Conservation (phyloP, 23 red algal genomes). For the Gracilaria vermiculophylla region DNA sequence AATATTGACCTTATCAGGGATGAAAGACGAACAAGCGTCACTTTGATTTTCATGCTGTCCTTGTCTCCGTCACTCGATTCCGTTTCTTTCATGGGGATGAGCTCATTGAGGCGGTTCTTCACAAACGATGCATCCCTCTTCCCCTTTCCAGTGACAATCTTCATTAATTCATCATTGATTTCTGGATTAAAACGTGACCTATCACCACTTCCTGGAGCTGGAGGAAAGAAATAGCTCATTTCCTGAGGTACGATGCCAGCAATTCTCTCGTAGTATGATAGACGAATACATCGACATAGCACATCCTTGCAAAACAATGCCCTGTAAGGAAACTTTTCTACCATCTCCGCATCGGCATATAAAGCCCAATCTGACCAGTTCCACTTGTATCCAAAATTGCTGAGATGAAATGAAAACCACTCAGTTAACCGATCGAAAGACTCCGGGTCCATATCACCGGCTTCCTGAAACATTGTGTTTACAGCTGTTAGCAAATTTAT, state of each 20-base stretch:
- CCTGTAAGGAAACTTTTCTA: conserved; percentile 70
- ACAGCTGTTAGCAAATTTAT: conserved; percentile 84
- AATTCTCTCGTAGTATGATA: conserved; percentile 78
- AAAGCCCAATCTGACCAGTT: conserved; percentile 93
- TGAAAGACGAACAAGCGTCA: conserved; percentile 17
- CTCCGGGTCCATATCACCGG: conserved; percentile 72
- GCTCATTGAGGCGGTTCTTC: conserved; percentile 35
- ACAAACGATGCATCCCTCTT: conserved; percentile 31
- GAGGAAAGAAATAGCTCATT: conserved; percentile 68
- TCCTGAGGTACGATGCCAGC: conserved; percentile 58
- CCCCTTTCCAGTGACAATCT: conserved; percentile 68
- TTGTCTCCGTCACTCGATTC: background rate
- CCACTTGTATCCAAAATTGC: conserved; percentile 95
- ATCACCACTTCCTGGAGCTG: conserved; percentile 16
- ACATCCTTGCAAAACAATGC: conserved; percentile 86
- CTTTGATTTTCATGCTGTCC: background rate
- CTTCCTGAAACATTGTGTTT: conserved; percentile 75
- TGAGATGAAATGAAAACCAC: conserved; percentile 96
- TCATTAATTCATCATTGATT: conserved; percentile 60
- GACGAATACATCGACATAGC: conserved; percentile 59
- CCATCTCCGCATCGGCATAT: conserved; percentile 64
- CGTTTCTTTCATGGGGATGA: conserved; percentile 27
- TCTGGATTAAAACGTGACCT: conserved; percentile 51
- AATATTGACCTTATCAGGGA: conserved; percentile 66
- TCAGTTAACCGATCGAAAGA: conserved; percentile 83